Conservation (phyloP, 2,329 filamentous ascomycete species). For the Aspergillus amoenus region DNA sequence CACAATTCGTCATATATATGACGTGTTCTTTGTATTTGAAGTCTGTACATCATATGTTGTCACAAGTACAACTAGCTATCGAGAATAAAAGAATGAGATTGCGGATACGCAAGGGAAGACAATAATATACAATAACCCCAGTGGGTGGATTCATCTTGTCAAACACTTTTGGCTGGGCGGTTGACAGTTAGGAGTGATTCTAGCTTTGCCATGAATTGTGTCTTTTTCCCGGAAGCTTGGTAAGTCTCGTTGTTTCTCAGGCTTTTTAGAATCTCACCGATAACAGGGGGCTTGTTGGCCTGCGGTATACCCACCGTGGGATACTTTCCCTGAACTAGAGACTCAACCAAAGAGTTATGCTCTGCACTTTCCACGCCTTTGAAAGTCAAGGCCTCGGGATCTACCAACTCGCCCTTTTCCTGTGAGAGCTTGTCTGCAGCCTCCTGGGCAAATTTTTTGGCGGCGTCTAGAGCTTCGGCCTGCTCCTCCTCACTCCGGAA, state of each 20-base stretch:
- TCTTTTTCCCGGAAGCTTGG: constrained; percentile 34
- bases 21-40: neutral
- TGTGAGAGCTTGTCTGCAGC: constrained; percentile 36
- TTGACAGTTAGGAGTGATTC: constrained; percentile 34
- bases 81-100: neutral
- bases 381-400: constrained; percentile 33
- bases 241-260: constrained; percentile 45
- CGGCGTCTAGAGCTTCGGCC: constrained; percentile 33
- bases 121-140: constrained; percentile 13
- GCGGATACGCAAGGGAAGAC: neutral
- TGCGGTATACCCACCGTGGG: constrained; percentile 17
- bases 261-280: constrained; percentile 35
- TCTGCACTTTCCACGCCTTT: constrained; percentile 24
- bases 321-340: constrained; percentile 36
- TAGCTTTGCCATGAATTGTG: constrained; percentile 39
- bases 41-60: neutral
- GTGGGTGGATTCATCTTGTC: constrained; percentile 2
- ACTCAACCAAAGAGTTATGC: constrained; percentile 30
- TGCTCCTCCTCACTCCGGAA: constrained; percentile 41
- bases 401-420: constrained; percentile 37
- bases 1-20: neutral
- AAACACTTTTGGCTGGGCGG: constrained; percentile 29
- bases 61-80: neutral
- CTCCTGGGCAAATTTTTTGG: constrained; percentile 33
- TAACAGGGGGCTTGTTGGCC: constrained; percentile 24